Conservation (phyloP, 306 rosid genomes). For the Vigna angularis region DNA sequence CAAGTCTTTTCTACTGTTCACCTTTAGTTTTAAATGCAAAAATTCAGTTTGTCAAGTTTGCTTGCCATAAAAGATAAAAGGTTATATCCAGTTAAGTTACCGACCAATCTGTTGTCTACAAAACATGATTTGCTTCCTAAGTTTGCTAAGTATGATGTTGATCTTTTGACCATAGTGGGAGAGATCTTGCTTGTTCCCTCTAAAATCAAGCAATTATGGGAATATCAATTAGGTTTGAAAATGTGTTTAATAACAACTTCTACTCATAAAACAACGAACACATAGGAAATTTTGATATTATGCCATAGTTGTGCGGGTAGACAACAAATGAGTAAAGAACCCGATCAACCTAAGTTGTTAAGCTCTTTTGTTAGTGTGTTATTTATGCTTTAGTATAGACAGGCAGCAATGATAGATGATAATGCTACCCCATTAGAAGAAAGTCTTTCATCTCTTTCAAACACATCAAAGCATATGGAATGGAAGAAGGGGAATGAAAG, state of each 20-base stretch:
- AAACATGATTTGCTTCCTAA: conserved; percentile 50
- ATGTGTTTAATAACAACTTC: background rate
- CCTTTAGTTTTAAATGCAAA: background rate
- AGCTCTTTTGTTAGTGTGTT: conserved; percentile 40
- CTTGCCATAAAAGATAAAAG: background rate
- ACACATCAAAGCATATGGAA: conserved; percentile 28
- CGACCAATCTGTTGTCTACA: conserved; percentile 59
- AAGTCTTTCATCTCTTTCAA: conserved; percentile 29
- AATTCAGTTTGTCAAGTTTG: background rate
- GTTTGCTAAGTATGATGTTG: conserved; percentile 58
- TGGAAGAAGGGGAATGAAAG: conserved; percentile 33
- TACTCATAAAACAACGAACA: background rate
- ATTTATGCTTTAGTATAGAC: conserved; percentile 36
- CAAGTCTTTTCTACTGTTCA: background rate
- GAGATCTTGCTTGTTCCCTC: conserved; percentile 55
- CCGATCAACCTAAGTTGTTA: conserved; percentile 83
- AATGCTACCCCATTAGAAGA: conserved; percentile 14
- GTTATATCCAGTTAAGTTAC: background rate
- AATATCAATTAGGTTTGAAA: background rate
- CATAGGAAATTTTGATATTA: background rate
- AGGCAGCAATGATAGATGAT: background rate
- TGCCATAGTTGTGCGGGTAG: conserved; percentile 95
- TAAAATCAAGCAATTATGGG: conserved; percentile 18
- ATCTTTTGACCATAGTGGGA: conserved; percentile 66
- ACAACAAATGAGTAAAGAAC: conserved; percentile 97